These are phyloP conservation scores for Cladosporium sphaerospermum DNA, from an alignment of 2,329 filamentous ascomycete species.

Conservation along the genomic window DNA sequence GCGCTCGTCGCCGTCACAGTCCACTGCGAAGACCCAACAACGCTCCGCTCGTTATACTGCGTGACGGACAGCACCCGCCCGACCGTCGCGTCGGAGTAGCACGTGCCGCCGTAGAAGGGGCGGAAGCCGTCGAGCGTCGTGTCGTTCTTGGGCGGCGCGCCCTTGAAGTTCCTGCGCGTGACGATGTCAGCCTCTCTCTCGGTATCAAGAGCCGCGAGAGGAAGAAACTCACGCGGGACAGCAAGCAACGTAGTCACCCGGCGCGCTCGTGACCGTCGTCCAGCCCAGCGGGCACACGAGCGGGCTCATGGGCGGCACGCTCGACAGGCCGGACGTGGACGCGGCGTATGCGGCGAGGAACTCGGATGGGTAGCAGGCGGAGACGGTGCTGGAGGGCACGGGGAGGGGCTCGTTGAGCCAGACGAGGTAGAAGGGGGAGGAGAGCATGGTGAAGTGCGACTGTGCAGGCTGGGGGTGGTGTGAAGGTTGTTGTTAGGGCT, in stretches of 20 bases:
- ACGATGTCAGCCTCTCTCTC: no score
- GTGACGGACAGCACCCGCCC: slow-evolving; percentile 10
- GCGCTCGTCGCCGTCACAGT: slow-evolving; percentile 5
- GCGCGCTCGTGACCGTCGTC: slow-evolving; percentile 13
- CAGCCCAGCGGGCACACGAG: slow-evolving; percentile 13
- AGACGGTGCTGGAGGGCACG: slow-evolving; percentile 9
- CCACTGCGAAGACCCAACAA: slow-evolving; percentile 8
- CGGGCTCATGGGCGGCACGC: slow-evolving; percentile 13
- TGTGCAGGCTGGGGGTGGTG: background rate
- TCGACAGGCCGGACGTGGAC: slow-evolving; percentile 1
- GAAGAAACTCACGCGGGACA: slow-evolving; percentile 13
- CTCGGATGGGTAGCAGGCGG: slow-evolving; percentile 12
- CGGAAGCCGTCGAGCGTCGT: slow-evolving; percentile 13
- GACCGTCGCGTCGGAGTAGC: slow-evolving; percentile 12
- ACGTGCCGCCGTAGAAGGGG: slow-evolving; percentile 15
- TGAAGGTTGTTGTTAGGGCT: background rate
- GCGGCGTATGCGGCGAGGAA: slow-evolving; percentile 12
- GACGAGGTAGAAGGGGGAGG: background rate
- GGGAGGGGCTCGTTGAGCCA: slow-evolving; percentile 15
- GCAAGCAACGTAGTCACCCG: slow-evolving; percentile 16
- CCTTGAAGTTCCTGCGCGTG: slow-evolving; percentile 2
- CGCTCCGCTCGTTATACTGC: slow-evolving; percentile 13
- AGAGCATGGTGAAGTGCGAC: background rate
- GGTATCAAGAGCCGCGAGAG: background rate
- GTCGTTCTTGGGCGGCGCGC: slow-evolving; percentile 3